These are phyloP conservation scores for Nakazawaea siamensis DNA, from an alignment of 805 yeast species.

Conservation along the genomic window DNA sequence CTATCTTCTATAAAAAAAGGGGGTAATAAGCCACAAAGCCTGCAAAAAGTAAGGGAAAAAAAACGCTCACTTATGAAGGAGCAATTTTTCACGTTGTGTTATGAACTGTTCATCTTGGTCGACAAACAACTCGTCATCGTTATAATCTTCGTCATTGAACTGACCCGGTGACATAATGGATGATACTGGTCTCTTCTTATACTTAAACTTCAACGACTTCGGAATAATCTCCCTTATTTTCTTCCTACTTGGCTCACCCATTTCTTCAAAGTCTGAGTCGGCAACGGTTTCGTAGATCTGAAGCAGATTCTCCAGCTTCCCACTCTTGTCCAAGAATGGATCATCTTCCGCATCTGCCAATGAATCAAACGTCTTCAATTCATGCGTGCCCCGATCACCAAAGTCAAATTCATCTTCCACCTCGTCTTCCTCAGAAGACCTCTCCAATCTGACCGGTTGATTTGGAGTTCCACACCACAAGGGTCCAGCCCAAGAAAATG, in stretches of 20 bases:
- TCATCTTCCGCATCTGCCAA: too few species aligned
- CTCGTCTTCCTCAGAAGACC: background rate
- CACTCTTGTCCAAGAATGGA: too few species aligned
- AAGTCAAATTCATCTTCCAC: background rate
- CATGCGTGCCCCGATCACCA: background rate
- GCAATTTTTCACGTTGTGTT: conserved; percentile 6
- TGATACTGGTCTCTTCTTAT: too few species aligned
- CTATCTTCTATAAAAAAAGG: background rate
- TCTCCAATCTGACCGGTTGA: background rate
- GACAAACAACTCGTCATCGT: conserved; percentile 12
- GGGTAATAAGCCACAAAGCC: background rate
- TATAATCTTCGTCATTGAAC: conserved; percentile 4
- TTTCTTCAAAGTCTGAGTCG: too few species aligned
- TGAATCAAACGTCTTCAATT: background rate
- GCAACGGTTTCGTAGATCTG: too few species aligned
- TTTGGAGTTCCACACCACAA: conserved; percentile 47
- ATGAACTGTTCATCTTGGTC: conserved; percentile 13
- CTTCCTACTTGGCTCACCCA: too few species aligned
- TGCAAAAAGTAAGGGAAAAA: background rate
- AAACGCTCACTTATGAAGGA: too few species aligned
- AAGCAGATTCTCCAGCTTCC: too few species aligned
- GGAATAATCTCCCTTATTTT: too few species aligned
- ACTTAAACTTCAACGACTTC: too few species aligned
- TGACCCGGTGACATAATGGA: too few species aligned
- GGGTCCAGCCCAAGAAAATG: conserved; percentile 31